phyloP scores from a whole-genome alignment of 2,329 filamentous ascomycete species.

The Grosmannia clavigera region DNA sequence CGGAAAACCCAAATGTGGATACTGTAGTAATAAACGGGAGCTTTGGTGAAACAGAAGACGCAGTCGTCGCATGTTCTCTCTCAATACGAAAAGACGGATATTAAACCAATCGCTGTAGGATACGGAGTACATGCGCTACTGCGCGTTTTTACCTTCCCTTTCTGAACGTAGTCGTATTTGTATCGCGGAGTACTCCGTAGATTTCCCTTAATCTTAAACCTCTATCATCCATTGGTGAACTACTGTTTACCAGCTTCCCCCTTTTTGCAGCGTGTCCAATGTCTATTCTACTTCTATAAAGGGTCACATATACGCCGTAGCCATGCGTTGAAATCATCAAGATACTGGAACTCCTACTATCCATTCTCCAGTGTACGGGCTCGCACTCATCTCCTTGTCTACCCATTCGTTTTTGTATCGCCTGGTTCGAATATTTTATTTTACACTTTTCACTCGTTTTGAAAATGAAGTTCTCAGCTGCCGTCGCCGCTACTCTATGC shows the following conservation, averaged over 20 bases:
- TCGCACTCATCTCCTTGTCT: neutral
- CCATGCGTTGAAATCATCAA: neutral
- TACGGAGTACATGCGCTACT: neutral
- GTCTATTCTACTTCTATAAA: neutral
- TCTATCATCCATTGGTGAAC: neutral
- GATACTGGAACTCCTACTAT: neutral
- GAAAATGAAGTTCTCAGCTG: conserved; percentile 1
- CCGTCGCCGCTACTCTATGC: neutral
- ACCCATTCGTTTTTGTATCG: neutral
- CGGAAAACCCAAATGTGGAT: neutral
- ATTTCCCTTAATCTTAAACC: neutral
- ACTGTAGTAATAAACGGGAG: neutral
- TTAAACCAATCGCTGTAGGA: neutral
- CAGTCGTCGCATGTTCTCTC: neutral
- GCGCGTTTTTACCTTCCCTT: neutral
- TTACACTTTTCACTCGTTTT: neutral
- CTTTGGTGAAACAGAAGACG: neutral
- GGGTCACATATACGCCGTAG: neutral
- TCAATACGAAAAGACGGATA: neutral
- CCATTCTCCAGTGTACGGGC: neutral
- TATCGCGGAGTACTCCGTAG: neutral
- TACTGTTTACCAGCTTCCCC: neutral
- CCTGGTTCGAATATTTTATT: neutral
- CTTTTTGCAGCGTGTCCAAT: neutral
- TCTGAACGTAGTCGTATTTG: neutral